Evolutionary conservation across 2,329 filamentous ascomycete species (phyloP).

Genomic region (Aspergillus ochraceus): DNA sequence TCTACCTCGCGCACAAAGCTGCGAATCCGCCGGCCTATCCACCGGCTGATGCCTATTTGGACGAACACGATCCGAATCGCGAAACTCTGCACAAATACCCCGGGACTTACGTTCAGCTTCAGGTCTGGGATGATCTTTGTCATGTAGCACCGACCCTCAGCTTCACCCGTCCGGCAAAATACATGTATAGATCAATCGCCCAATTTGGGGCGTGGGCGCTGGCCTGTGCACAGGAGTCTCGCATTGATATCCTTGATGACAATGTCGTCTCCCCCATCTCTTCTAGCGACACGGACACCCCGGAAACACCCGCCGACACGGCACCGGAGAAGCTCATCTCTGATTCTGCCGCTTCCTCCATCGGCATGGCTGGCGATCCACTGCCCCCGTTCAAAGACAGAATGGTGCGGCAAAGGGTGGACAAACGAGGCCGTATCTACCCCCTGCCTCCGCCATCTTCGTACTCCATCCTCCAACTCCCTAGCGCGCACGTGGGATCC

Average conservation of each 20-base stretch:
- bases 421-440: conserved; percentile 72
- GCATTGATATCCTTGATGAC: conserved; percentile 79
- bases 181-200: conserved; percentile 89
- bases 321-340: conserved; percentile 15
- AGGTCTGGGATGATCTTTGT: conserved; percentile 94
- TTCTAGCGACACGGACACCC: conserved; percentile 42
- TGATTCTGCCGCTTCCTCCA: conserved; percentile 37
- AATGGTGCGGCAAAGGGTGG: conserved; percentile 90
- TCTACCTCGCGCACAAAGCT: conserved; percentile 92
- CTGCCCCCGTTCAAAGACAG: conserved; percentile 76
- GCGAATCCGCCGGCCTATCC: conserved; percentile 78
- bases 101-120: conserved; percentile 87
- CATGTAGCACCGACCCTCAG: conserved; percentile 91
- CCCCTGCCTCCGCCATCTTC: conserved; percentile 65
- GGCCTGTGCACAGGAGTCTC: conserved; percentile 74
- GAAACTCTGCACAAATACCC: conserved; percentile 63
- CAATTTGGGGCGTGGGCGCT: conserved; percentile 93
- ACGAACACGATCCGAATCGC: conserved; percentile 60
- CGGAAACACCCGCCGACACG: conserved; percentile 7
- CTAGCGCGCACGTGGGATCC: conserved; percentile 67
- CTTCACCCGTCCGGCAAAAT: conserved; percentile 92
- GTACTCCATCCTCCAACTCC: conserved; percentile 66
- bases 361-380: conserved; percentile 85
- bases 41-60: conserved; percentile 63
- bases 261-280: conserved; percentile 76